Evolutionary conservation across 768 basidiomycete genomes (phyloP), one percentile per base, ranked within the genome.

Genomic region (Lactarius vividus): DNA sequence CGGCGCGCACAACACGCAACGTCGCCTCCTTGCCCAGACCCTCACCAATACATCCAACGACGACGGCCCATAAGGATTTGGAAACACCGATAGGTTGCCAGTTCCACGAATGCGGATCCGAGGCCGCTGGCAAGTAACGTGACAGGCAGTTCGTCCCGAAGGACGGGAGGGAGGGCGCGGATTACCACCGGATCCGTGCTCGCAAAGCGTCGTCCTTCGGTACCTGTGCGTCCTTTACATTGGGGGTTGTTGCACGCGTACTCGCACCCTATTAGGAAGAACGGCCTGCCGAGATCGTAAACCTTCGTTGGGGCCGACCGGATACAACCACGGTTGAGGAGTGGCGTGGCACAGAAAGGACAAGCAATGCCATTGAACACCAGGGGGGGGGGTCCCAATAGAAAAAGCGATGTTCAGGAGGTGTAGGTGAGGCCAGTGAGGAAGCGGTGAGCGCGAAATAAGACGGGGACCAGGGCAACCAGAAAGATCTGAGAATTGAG

Each of bases 351-450:
- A 72, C 91, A 93, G 52, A 72, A 79, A 0, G 90, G 88, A 70
- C 91, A 93, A 1, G 84, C 80, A 53, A 93, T 88, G 4, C 91
- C 91, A 66, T 92, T 90, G 78, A 92, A 90, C 10, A 91, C 85
- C 56, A 93, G 84, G 0, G 91, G 88, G 57, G 86, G 0, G 91
- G 91, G 67, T 93, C 91, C 91, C 91, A 93, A 70, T 90, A 93
- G n/a, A 93, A 77, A 76, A 93, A 93, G 4, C 84, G 84, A 68
- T 92, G 87, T 61, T 90, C 86, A 7, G 88, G 86, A 2, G 88
- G 85, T 0, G 84, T 88, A 44, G 89, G 85, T 13, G 87, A 80
- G 8, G 82, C 84, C 11, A 85, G 85, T 0, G 88, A 82, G 1
- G 89, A 90, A 29, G 88, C 88, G 11, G 90, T 91, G 44, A 91